Percentiles rank a stretch among this genome's conserved stretches.
phyloP scores from a whole-genome alignment of 2,329 filamentous ascomycete genomes.

The Penicillium sp. region DNA sequence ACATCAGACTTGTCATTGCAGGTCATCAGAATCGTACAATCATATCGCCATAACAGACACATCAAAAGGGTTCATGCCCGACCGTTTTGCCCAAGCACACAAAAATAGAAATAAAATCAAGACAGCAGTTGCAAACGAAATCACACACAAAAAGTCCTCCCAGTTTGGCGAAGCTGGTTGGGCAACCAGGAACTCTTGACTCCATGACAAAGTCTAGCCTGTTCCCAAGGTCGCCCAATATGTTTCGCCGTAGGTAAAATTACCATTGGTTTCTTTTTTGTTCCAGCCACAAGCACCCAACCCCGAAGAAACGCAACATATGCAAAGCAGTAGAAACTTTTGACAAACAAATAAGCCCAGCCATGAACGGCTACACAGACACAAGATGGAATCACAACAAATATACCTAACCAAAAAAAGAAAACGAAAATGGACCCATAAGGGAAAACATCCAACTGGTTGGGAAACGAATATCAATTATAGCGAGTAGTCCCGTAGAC shows the following conservation, averaged over 20 bases:
- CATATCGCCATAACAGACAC: constrained; percentile 30
- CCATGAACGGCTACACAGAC: constrained; percentile 10
- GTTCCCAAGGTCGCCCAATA: background rate
- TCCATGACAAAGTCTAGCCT: background rate
- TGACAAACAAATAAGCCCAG: constrained; percentile 13
- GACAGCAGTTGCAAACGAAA: constrained; percentile 24
- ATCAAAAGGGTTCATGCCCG: constrained; percentile 2
- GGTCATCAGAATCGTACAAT: constrained; percentile 40
- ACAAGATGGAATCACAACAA: constrained; percentile 10
- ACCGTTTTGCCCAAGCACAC: constrained; percentile 12
- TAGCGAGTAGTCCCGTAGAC: constrained; percentile 31
- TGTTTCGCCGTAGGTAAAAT: constrained; percentile 3
- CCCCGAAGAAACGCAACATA: constrained; percentile 8
- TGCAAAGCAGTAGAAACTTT: constrained; percentile 19
- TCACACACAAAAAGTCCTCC: constrained; percentile 22
- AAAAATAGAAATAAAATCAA: constrained; percentile 11
- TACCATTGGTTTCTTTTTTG: constrained; percentile 17
- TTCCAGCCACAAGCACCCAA: constrained; percentile 18
- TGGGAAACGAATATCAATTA: constrained; percentile 5
- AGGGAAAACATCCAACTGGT: background rate
- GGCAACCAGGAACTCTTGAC: background rate
- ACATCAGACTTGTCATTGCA: constrained; percentile 30
- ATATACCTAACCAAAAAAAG: constrained; percentile 5
- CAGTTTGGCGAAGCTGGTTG: constrained; percentile 8
- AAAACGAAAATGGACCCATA: background rate